Evolutionary conservation across 441 rosid species (phyloP).

Genomic region (Gossypium schwendimanii): DNA sequence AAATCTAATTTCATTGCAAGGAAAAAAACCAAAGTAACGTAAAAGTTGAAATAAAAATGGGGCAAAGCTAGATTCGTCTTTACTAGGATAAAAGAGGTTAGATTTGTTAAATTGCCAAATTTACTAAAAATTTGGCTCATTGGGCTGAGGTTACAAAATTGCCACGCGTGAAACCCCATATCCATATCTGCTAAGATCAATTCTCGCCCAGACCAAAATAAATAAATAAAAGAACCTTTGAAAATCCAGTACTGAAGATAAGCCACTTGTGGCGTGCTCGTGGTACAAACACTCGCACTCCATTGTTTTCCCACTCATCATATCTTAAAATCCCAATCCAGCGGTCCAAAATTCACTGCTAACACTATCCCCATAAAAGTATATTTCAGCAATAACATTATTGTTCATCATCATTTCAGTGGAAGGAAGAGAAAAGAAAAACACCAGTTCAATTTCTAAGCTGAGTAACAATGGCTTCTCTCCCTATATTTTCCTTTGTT

Average conservation of each 20-base stretch:
- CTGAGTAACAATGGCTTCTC: conserved; percentile 39
- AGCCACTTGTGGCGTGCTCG: conserved; percentile 52
- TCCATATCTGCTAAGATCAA: conserved; percentile 20
- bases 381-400: not conserved
- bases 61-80: too few relatives aligned
- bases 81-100: too few relatives aligned
- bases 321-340: conserved; percentile 23
- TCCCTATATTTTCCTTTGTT: conserved; percentile 29
- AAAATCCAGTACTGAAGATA: conserved; percentile 24
- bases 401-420: not conserved
- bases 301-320: not conserved
- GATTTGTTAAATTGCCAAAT: not conserved
- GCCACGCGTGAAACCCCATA: conserved; percentile 25
- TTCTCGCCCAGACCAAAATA: not conserved
- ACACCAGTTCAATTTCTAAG: not conserved
- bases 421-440: not conserved
- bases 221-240: not conserved
- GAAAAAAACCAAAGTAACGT: too few relatives aligned
- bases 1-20: too few relatives aligned
- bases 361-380: not conserved
- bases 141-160: not conserved
- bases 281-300: conserved; percentile 22
- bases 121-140: not conserved
- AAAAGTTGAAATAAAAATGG: too few relatives aligned
- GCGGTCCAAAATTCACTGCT: conserved; percentile 21